A percentile compares a stretch with the other conserved stretches of the same genome.
Conservation (phyloP, 2,329 filamentous ascomycete genomes). For the Cryphonectria carpinicola region DNA sequence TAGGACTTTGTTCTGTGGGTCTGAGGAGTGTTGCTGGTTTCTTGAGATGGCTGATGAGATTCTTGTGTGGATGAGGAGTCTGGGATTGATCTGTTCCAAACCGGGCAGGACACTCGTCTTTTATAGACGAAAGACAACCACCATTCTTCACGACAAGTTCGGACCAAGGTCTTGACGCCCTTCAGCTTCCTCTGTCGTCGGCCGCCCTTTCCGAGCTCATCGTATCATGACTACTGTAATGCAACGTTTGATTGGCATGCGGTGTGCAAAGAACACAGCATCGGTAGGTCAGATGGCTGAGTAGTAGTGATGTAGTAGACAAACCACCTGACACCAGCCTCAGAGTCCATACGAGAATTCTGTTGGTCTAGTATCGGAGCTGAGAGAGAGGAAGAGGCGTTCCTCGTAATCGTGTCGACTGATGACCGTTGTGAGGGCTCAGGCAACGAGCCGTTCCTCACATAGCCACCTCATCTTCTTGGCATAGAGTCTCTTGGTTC, state of each 20-base stretch:
- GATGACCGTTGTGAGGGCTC: not conserved
- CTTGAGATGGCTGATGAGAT: conserved; percentile 3
- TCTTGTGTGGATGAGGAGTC: conserved; percentile 10
- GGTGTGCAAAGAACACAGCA: conserved; percentile 10
- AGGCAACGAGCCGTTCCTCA: not conserved
- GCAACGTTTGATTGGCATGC: conserved; percentile 22
- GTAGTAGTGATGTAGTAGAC: not conserved
- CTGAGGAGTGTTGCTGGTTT: not conserved
- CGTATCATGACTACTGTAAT: conserved; percentile 19
- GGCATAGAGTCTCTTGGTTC: not conserved
- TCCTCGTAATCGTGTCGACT: not conserved
- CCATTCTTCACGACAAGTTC: not conserved
- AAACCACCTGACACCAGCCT: not conserved
- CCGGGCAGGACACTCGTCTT: not conserved
- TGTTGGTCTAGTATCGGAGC: not conserved
- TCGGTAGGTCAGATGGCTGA: conserved; percentile 17
- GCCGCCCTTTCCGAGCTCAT: conserved; percentile 18
- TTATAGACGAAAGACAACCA: conserved; percentile 10
- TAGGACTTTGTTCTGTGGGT: not conserved
- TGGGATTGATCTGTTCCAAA: not conserved
- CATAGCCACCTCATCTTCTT: not conserved
- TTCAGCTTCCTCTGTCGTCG: conserved; percentile 10
- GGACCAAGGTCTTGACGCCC: not conserved
- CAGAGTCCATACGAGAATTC: not conserved
- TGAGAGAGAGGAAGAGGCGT: not conserved